Conservation (phyloP, 1,139 yeast genomes). For the Hyphopichia burtonii region DNA sequence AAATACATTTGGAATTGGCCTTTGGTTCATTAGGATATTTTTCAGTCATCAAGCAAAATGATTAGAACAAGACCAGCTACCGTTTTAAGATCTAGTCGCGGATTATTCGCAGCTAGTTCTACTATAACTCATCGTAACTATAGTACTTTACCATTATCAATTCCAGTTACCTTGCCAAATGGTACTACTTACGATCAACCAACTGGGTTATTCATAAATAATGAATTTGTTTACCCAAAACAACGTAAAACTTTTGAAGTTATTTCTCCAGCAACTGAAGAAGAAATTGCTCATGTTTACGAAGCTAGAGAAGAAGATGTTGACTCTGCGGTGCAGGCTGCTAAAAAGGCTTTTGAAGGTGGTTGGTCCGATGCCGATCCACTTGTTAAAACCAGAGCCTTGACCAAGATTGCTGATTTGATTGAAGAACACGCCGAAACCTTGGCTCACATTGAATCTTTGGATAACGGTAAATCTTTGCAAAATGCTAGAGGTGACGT, state of each 20-base stretch:
- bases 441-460: constrained; percentile 67
- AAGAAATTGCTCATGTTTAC: constrained; percentile 61
- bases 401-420: constrained; percentile 62
- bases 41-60: constrained; percentile 11
- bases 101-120: background rate
- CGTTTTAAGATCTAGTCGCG: background rate
- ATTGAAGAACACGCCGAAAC: constrained; percentile 59
- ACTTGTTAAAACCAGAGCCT: constrained; percentile 49
- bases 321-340: constrained; percentile 78
- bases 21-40: too few relatives aligned
- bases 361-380: constrained; percentile 38
- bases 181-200: constrained; percentile 61
- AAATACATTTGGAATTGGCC: too few relatives aligned
- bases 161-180: constrained; percentile 58
- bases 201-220: constrained; percentile 63
- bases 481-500: constrained; percentile 56
- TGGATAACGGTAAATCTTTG: constrained; percentile 80
- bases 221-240: constrained; percentile 35
- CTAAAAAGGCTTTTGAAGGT: constrained; percentile 62
- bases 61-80: constrained; percentile 2
- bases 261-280: constrained; percentile 66
- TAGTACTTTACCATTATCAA: constrained; percentile 39
- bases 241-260: constrained; percentile 60
- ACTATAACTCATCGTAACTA: constrained; percentile 3
- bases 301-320: constrained; percentile 70